Base-by-base conservation (phyloP, 257 asterid species). In the Solanum paucissectum region DNA sequence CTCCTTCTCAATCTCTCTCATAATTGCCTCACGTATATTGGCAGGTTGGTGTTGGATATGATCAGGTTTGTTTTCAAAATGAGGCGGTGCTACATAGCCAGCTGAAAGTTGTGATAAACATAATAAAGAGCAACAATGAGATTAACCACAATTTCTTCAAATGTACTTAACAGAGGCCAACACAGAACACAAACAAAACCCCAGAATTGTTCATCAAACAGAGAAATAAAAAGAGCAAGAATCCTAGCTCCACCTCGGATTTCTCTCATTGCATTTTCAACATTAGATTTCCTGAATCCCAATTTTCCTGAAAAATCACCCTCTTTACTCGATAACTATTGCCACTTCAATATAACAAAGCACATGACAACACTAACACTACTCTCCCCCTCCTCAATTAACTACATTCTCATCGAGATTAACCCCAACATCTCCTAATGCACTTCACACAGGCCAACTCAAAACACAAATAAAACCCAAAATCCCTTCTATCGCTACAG, bases 1-100 rank as follows among this genome's bases (percentile, higher is more conserved):
- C 81, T 93, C 92, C 91, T 93, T 93, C 87, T 95, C 85, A 16
- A 81, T 52, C 68, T 91, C 95, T 86, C 90, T 91, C 86, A 58
- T 86, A 55, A 88, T 79, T 23, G 87, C 85, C 90, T 84, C 90
- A 11, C 38, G 90, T 82, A 87, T 27, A 88, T 85, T 20, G 20
- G 25, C 88, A 12, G 34, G 68, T 42, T 86, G 84, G 60, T 85
- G 88, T 13, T 52, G 69, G 72, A 74, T 32, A 68, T 49, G 73
- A 87, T 73, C 87, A 18, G 69, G 73, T 14, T 27, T 14, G 46
- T 46, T 32, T 87, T 87, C 88, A 74, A 55, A 83, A 5, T 60
- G 88, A n/a, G 46, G 60, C 9, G 49, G 58, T 1, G 5, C 87
- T 87, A 86, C 18, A 18, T 68, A 90, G 66, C 90, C 92, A 76